phyloP scores from a whole-genome alignment of 2,329 filamentous ascomycete species.

The Beauveria caledonica region DNA sequence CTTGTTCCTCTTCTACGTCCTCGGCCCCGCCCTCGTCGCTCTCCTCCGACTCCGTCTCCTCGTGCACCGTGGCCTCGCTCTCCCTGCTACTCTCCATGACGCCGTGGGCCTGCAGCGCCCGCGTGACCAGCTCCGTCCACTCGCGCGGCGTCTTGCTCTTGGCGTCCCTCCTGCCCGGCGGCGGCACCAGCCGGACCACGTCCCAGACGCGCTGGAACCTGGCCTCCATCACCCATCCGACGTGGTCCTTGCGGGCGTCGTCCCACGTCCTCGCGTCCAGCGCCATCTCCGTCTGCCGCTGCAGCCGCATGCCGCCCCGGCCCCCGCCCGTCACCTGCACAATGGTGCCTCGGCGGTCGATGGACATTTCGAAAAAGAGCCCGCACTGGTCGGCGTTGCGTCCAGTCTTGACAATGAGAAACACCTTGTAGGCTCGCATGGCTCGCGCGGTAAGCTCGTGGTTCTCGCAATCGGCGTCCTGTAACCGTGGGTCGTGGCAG shows the following conservation, averaged over 20 bases:
- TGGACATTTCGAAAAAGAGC: conserved; percentile 7
- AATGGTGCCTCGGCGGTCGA: neutral
- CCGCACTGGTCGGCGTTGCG: neutral
- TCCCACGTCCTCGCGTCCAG: neutral
- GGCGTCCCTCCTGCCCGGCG: neutral
- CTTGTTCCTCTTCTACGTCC: neutral
- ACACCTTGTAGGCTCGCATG: conserved; percentile 4
- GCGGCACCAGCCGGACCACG: neutral
- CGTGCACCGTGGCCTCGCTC: neutral
- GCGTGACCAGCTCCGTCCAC: neutral
- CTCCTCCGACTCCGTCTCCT: neutral
- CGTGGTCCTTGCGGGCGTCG: conserved; percentile 2
- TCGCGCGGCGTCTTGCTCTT: neutral
- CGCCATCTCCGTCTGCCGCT: neutral
- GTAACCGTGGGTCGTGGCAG: neutral
- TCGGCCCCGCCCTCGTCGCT: neutral
- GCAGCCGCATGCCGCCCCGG: neutral
- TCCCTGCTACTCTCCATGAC: neutral
- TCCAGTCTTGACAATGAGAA: neutral
- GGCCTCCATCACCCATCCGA: neutral
- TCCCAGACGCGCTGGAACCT: neutral
- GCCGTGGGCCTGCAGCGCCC: neutral
- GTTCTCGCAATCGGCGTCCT: neutral
- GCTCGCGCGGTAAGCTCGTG: neutral
- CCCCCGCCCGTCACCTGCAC: neutral